Conservation (phyloP, 2,329 filamentous ascomycete genomes). For the Aspergillus pseudoterreus region DNA sequence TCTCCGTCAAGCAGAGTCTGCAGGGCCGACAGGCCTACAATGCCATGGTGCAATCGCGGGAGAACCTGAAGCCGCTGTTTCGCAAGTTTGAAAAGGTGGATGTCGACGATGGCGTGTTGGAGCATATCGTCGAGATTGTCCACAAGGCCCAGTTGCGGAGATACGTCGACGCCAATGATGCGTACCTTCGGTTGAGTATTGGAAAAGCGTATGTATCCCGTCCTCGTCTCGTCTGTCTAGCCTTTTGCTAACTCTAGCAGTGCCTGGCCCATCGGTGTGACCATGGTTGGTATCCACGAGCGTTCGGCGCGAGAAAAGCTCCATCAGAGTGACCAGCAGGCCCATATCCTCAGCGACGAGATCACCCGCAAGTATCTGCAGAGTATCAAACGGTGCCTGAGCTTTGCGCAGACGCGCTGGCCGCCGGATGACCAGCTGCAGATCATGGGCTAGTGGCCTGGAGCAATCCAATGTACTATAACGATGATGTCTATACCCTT, state of each 20-base stretch:
- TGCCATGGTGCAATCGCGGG: constrained; percentile 80
- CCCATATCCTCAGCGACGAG: constrained; percentile 97
- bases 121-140: constrained; percentile 87
- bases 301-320: constrained; percentile 92
- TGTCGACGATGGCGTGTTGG: constrained; percentile 72
- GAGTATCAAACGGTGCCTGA: constrained; percentile 95
- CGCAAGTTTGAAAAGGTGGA: constrained; percentile 80
- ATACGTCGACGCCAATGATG: constrained; percentile 96
- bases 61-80: constrained; percentile 87
- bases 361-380: constrained; percentile 92
- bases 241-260: constrained; percentile 26
- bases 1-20: constrained; percentile 64
- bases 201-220: constrained; percentile 65
- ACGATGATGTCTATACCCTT: constrained; percentile 6
- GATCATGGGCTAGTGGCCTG: constrained; percentile 72
- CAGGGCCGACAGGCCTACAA: constrained; percentile 77
- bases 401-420: constrained; percentile 95
- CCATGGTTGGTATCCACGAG: constrained; percentile 99
- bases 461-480: background rate
- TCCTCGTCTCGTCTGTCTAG: background rate
- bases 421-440: constrained; percentile 88
- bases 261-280: constrained; percentile 98
- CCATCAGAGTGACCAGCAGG: constrained; percentile 72
- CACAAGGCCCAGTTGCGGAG: constrained; percentile 81
- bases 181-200: constrained; percentile 87